phyloP scores from a whole-genome alignment of 768 basidiomycete genomes.

The Dioszegia hungarica region DNA sequence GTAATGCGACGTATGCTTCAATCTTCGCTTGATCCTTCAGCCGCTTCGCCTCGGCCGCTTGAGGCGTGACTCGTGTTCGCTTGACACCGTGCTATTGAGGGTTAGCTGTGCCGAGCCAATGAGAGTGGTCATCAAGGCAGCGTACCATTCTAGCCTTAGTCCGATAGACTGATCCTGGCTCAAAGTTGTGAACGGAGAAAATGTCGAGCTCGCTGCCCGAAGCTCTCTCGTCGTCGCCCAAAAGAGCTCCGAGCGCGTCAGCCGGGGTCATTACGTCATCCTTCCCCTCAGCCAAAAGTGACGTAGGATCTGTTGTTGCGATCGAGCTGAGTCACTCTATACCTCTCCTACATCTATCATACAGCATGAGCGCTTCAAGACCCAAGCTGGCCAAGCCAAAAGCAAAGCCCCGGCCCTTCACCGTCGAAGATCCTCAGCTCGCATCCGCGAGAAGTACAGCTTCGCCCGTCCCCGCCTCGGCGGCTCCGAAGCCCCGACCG shows the following conservation, averaged over 20 bases:
- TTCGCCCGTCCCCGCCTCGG: background rate
- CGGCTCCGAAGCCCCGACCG: background rate
- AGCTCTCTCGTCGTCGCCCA: background rate
- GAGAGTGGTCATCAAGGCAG: background rate
- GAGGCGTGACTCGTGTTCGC: constrained; percentile 39
- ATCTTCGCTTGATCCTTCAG: constrained; percentile 71
- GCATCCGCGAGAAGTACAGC: background rate
- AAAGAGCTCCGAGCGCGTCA: background rate
- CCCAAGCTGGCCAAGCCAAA: constrained; percentile 5
- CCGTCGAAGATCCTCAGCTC: background rate
- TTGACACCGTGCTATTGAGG: constrained; percentile 50
- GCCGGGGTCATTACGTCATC: background rate
- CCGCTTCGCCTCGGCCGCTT: constrained; percentile 59
- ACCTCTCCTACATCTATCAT: background rate
- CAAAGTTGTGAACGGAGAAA: no score
- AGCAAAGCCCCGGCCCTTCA: background rate
- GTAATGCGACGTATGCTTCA: constrained; percentile 65
- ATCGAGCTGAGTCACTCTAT: background rate
- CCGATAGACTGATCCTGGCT: no score
- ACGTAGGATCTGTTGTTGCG: constrained; percentile 3
- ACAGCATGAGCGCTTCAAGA: constrained; percentile 8
- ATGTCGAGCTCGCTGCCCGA: background rate
- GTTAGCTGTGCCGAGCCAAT: background rate
- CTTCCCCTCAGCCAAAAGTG: background rate
- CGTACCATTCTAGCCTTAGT: background rate